Evolutionary conservation across 2,329 filamentous ascomycete genomes (phyloP).

Genomic region (Diaporthe helianthi): DNA sequence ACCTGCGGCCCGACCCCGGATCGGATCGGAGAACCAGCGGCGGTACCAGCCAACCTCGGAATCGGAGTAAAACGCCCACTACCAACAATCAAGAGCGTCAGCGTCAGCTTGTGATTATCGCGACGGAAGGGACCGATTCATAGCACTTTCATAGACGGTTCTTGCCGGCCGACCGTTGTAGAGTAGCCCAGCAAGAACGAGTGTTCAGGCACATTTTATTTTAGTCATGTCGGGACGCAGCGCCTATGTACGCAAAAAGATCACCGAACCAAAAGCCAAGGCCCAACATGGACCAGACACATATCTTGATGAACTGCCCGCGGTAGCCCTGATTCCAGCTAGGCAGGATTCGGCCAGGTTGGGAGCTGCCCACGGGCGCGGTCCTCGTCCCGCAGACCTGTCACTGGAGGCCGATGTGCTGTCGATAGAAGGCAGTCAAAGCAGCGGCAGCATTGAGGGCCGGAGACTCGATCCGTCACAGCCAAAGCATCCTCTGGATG

Average conservation of each 20-base stretch:
- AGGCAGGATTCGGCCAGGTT: slow-evolving; percentile 49
- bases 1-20: slow-evolving; percentile 10
- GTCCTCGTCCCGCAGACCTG: slow-evolving; percentile 54
- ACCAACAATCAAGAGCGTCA: neutral
- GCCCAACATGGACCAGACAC: slow-evolving; percentile 41
- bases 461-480: slow-evolving; percentile 41
- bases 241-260: slow-evolving; percentile 66
- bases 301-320: slow-evolving; percentile 45
- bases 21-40: slow-evolving; percentile 2
- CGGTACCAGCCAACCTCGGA: slow-evolving; percentile 30
- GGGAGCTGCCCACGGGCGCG: slow-evolving; percentile 52
- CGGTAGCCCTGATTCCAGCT: slow-evolving; percentile 39
- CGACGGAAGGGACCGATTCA: neutral
- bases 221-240: slow-evolving; percentile 62
- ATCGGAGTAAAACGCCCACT: neutral
- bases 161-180: neutral
- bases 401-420: slow-evolving; percentile 43
- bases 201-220: neutral
- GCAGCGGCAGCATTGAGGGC: slow-evolving; percentile 47
- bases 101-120: neutral
- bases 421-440: slow-evolving; percentile 45
- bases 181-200: neutral
- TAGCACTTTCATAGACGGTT: neutral
- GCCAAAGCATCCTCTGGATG: slow-evolving; percentile 46
- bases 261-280: slow-evolving; percentile 52